These are phyloP conservation scores for Truncatella angustata DNA, from an alignment of 2,329 filamentous ascomycete genomes.

Conservation along the genomic window DNA sequence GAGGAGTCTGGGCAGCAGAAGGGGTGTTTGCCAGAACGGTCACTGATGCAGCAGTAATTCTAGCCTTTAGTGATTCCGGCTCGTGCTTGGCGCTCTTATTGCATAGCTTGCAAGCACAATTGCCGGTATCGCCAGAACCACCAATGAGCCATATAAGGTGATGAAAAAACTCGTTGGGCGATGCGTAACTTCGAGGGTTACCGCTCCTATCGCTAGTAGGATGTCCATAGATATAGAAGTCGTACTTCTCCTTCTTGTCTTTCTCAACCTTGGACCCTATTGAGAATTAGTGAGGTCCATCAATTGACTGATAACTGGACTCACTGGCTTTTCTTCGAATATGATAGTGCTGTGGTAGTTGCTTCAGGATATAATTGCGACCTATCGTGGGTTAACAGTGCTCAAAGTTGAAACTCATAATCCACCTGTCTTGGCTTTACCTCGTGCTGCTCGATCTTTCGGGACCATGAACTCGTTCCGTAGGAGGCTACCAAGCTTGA, in stretches of 20 bases:
- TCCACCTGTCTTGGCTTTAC: no score
- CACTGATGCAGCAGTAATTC: not conserved
- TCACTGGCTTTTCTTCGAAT: constrained; percentile 12
- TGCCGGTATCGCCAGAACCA: constrained; percentile 8
- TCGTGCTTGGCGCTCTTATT: constrained; percentile 10
- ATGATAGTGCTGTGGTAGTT: constrained; percentile 13
- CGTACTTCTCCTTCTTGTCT: constrained; percentile 1
- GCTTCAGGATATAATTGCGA: constrained; percentile 10
- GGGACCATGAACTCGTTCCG: constrained; percentile 11
- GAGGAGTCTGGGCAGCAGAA: not conserved
- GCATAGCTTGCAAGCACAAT: constrained; percentile 13
- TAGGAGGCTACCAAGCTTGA: constrained; percentile 13
- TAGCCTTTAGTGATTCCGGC: constrained; percentile 5
- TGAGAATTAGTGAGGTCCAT: not conserved
- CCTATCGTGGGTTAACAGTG: constrained; percentile 7
- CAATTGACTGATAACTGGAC: no score
- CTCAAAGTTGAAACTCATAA: no score
- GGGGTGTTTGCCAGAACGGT: not conserved
- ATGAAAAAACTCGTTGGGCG: constrained; percentile 15
- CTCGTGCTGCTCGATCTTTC: constrained; percentile 6
- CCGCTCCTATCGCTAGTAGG: constrained; percentile 12
- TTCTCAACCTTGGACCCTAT: not conserved
- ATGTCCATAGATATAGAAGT: constrained; percentile 16
- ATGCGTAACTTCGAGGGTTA: constrained; percentile 11
- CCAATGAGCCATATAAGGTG: constrained; percentile 15